Evolutionary conservation across 352 stramenopile genomes (phyloP).

Genomic region (Phytophthora pisi): DNA sequence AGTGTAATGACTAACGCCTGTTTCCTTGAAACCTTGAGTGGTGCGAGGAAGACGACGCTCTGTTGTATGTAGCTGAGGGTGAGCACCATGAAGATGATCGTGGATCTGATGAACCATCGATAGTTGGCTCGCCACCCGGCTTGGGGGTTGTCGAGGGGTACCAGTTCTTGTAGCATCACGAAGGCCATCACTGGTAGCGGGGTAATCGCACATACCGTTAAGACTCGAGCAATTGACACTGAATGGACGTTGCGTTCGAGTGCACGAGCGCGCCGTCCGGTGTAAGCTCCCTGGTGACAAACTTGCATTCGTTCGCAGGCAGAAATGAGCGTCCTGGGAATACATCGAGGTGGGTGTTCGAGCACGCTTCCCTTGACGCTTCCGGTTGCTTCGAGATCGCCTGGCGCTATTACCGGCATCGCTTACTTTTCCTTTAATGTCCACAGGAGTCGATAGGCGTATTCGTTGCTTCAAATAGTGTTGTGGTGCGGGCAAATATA

Average conservation of each 20-base stretch:
- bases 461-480: no score
- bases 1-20: constrained; percentile 3
- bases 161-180: constrained; percentile 13
- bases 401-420: no score
- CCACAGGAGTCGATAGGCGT: no score
- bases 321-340: neutral
- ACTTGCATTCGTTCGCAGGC: neutral
- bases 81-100: constrained; percentile 14
- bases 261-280: neutral
- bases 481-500: neutral
- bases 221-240: neutral
- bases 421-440: no score
- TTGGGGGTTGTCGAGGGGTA: constrained; percentile 3
- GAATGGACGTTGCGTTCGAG: constrained; percentile 9
- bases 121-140: constrained; percentile 8
- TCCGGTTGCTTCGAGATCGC: no score
- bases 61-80: constrained; percentile 21
- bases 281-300: neutral
- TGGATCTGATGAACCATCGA: constrained; percentile 12
- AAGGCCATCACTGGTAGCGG: constrained; percentile 12
- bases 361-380: neutral
- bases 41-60: constrained; percentile 9
- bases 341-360: neutral
- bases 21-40: constrained; percentile 5
- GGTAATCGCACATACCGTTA: constrained; percentile 6